Evolutionary conservation across 441 rosid genomes (phyloP), one percentile per base, ranked within the genome.

Genomic region (Erodium trifolium): DNA sequence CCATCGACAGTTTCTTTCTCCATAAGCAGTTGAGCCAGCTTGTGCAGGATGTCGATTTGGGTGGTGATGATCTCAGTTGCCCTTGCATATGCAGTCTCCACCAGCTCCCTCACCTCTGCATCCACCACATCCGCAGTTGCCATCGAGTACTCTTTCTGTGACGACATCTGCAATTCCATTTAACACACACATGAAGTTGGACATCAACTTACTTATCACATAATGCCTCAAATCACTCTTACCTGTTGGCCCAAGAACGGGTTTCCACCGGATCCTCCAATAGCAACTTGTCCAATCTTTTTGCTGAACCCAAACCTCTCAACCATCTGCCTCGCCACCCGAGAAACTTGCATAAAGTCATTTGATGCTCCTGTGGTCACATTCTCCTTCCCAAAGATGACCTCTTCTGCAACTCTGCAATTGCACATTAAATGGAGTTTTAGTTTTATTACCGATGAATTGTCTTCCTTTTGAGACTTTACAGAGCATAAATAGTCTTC

Each of bases 311-410:
- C 98, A 53, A 92, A 90, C 76, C 96, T 87, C 87, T 92, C 96
- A n/a, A 92, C 93, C 98, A 92, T 92, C 78, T 92, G 98, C 71
- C 98, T 86, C 39, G 98, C 98, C 45, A 92, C 98, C 14, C 98
- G 82, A 4, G 95, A 92, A 12, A 90, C 98, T 82, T 92, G 95
- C 96, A 88, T 90, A 84, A 92, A 90, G 78, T 92, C 98, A 53
- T 85, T 92, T 6, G 98, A 92, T 76, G 98, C 98, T 74, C 98
- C 98, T 2, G 98, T 92, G 11, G 96, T 92, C 69, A 92, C 96
- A 81, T 92, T 92, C 37, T 92, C 98, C 19, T 66, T 62, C 2
- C 98, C 98, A 65, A 88, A 92, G 39, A 92, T 92, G 10, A 92
- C 92, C 77, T 92, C 98, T 77, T 92, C 98, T 0, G 98, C 96